Evolutionary conservation across 2,329 filamentous ascomycete species (phyloP), one percentile per base, ranked within the genome.

Genomic region (Aureobasidium subglaciale): DNA sequence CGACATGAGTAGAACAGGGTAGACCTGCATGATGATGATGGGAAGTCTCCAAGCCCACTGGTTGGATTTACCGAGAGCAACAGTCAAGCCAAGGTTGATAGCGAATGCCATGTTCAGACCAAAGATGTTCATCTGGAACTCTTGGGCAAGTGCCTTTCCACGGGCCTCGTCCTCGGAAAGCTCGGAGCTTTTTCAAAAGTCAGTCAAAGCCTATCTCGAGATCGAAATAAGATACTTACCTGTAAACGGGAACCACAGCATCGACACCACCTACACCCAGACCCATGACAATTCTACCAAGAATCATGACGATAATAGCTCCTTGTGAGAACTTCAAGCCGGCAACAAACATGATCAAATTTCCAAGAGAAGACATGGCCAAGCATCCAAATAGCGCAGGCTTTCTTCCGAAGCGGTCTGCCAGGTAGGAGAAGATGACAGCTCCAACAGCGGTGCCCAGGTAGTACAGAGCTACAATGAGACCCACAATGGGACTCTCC

Each of bases 41-140:
- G 81, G 82, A 3, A 77, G 72, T 24, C 82, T 71, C 82, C 81
- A 85, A 0, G 81, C 81, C 81, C 81, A 84, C 62, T 84, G 73
- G 60, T 71, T 78, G 7, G 69, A 64, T 60, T 83, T 83, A 3
- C 81, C 80, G 4, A 84, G 70, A 1, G 65, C 64, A 5, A 76
- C 66, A 0, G 81, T 84, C 2, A 81, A 73, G 1, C 68, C 72
- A 1, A 84, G 68, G 60, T 84, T 85, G 65, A 84, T 77, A 0
- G 71, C 75, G 64, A 83, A 84, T 0, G 81, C 81, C 75, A 82
- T 76, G 57, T 83, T 73, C 2, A 85, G 66, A 0, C 82, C 80
- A 56, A 83, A 80, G 59, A 85, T 84, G 60, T 85, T 85, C 65
- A 76, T 78, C 64, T 84, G 81, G 62, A 85, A 85, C 61, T 84